Evolutionary conservation across 495 filamentous ascomycete genomes (phyloP), one percentile per base, ranked within the genome.

Genomic region (Cudoniella acicularis): DNA sequence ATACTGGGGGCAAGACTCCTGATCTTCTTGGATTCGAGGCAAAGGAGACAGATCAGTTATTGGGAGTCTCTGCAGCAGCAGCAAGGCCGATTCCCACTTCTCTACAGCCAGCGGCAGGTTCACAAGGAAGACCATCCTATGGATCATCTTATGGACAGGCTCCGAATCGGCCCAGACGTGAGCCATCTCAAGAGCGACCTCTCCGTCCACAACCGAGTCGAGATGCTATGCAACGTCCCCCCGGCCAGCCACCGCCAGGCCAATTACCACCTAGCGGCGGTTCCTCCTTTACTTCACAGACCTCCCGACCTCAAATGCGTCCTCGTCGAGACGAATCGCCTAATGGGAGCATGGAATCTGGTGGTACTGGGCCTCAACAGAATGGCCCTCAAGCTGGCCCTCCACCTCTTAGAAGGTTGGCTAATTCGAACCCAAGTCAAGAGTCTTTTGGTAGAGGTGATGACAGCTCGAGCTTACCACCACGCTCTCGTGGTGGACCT

Each of bases 1-100:
- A 97, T 68, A 98, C 95, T 10, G 88, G 89, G 23, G 94, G 95
- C 10, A 88, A 84, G 58, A 72, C 87, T 21, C 94, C 94, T 20
- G 81, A 84, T 36, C 74, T 98, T 17, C 78, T 83, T 46, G 93
- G 92, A 8, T 98, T 98, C 70, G 88, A 88, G 64, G 77, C 86
- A 30, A 83, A 80, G 42, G 91, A 96, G 71, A 79, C 84, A 25
- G 90, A 93, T 9, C 54, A 61, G 43, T 41, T 68, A n/a, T 24
- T 63, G 10, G 62, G 62, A 26, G 57, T 42, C 6, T 26, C n/a
- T 36, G 54, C 64, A 17, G 27, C 45, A 18, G 58, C 50, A 41
- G 13, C 42, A 30, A 58, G 30, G 50, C 52, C 59, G 13, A 43
- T 25, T 2, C 42, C 55, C 9, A 18, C 62, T 25, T 49, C 49